Evolutionary conservation across 306 rosid species (phyloP).

Genomic region (Casuarina equisetifolia): DNA sequence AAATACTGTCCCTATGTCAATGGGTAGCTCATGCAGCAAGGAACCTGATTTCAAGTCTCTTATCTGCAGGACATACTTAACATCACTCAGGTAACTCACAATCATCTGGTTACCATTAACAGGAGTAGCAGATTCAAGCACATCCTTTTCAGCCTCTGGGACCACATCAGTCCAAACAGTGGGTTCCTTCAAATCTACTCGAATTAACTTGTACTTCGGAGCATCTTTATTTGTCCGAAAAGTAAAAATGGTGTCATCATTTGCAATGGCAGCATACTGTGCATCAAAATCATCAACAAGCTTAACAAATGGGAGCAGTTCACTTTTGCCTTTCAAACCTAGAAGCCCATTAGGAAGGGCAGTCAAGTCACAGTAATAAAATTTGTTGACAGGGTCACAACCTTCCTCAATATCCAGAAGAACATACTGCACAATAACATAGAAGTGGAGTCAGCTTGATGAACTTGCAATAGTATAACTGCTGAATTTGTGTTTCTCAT

Average conservation of each 20-base stretch:
- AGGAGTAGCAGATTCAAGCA: slow-evolving; percentile 74
- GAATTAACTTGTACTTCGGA: slow-evolving; percentile 78
- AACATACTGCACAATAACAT: slow-evolving; percentile 58
- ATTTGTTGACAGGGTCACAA: slow-evolving; percentile 88
- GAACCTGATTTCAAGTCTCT: slow-evolving; percentile 85
- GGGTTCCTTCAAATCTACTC: slow-evolving; percentile 80
- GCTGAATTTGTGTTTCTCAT: neutral
- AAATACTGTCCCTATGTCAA: slow-evolving; percentile 80
- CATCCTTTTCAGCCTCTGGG: slow-evolving; percentile 75
- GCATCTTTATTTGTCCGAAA: slow-evolving; percentile 88
- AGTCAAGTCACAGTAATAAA: slow-evolving; percentile 79
- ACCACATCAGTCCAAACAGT: slow-evolving; percentile 71
- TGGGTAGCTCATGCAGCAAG: slow-evolving; percentile 70
- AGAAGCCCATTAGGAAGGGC: slow-evolving; percentile 67
- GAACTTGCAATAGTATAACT: slow-evolving; percentile 12
- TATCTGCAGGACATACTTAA: slow-evolving; percentile 75
- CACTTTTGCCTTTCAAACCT: slow-evolving; percentile 56
- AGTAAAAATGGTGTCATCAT: slow-evolving; percentile 79
- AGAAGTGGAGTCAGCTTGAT: slow-evolving; percentile 10
- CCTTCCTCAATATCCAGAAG: slow-evolving; percentile 63
- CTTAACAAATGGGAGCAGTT: slow-evolving; percentile 71
- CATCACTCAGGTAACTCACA: slow-evolving; percentile 88
- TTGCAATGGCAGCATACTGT: slow-evolving; percentile 59
- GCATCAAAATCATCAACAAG: slow-evolving; percentile 77
- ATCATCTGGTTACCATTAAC: slow-evolving; percentile 76